Conservation (phyloP, 768 basidiomycete genomes). For the Podaxis mareebaensis region DNA sequence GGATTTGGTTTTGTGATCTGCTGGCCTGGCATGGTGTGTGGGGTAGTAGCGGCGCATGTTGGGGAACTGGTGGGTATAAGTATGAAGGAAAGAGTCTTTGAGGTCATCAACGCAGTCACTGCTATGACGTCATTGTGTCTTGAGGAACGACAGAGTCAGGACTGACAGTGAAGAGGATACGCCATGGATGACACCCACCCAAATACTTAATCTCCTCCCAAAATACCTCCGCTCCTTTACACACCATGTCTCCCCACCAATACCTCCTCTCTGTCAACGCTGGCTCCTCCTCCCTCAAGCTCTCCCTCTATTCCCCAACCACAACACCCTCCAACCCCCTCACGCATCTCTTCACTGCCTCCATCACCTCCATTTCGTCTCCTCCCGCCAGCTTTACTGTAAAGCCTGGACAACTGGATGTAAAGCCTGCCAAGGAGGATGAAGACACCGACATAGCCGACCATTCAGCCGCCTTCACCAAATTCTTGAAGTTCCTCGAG, state of each 20-base stretch:
- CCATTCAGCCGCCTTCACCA: constrained; percentile 62
- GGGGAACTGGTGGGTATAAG: not conserved
- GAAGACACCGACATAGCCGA: constrained; percentile 40
- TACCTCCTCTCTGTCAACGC: constrained; percentile 74
- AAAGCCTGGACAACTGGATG: constrained; percentile 34
- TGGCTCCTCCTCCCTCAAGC: constrained; percentile 86
- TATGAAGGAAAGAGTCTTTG: not conserved
- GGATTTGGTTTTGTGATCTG: constrained; percentile 62
- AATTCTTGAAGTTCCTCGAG: constrained; percentile 55
- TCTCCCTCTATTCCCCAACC: constrained; percentile 57
- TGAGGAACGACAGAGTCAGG: too few species aligned
- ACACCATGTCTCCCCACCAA: constrained; percentile 15
- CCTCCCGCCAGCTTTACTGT: constrained; percentile 56
- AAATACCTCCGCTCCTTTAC: not conserved
- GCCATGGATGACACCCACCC: too few species aligned
- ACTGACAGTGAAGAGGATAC: too few species aligned
- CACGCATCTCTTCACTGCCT: constrained; percentile 48
- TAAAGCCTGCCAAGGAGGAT: constrained; percentile 3
- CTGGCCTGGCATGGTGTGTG: constrained; percentile 56
- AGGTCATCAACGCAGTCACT: not conserved
- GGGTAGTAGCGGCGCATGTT: not conserved
- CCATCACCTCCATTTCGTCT: constrained; percentile 57
- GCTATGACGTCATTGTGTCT: not conserved
- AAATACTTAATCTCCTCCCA: not conserved
- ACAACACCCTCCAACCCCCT: constrained; percentile 27